Conservation (phyloP, 305 asterid genomes). For the Fraxinus albicans region DNA sequence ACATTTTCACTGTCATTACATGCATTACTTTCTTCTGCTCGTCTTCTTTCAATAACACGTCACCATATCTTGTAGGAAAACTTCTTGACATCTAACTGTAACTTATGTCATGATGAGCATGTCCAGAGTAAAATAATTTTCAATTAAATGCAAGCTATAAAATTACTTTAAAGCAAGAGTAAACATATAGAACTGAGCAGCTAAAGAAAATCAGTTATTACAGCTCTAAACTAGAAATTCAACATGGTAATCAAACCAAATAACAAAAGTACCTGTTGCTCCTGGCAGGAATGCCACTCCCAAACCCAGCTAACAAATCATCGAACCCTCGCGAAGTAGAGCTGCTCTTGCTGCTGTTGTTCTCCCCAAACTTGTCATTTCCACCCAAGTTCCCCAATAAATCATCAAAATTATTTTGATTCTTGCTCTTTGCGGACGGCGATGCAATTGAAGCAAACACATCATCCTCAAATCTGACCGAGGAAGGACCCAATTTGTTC, state of each 20-base stretch:
- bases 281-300: slow-evolving; percentile 45
- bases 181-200: slow-evolving; percentile 9
- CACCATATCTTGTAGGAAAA: background rate
- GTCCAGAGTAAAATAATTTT: background rate
- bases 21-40: background rate
- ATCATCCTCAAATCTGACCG: slow-evolving; percentile 56
- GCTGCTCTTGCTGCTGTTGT: slow-evolving; percentile 27
- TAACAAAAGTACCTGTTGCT: slow-evolving; percentile 55
- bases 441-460: slow-evolving; percentile 55
- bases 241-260: background rate
- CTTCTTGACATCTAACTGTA: background rate
- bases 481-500: slow-evolving; percentile 54
- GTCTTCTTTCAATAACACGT: background rate
- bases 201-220: background rate
- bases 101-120: slow-evolving; percentile 9
- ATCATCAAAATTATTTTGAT: slow-evolving; percentile 50
- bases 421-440: slow-evolving; percentile 36
- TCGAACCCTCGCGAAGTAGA: slow-evolving; percentile 53
- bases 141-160: slow-evolving; percentile 8
- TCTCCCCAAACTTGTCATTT: slow-evolving; percentile 38
- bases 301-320: slow-evolving; percentile 76
- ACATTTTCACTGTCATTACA: background rate
- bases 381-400: slow-evolving; percentile 67
- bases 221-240: slow-evolving; percentile 10
- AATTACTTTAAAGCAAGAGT: background rate